A percentile compares a stretch with the other conserved stretches of the same genome.
Conservation (phyloP, 2,329 filamentous ascomycete genomes). For the Metarhizium brunneum region DNA sequence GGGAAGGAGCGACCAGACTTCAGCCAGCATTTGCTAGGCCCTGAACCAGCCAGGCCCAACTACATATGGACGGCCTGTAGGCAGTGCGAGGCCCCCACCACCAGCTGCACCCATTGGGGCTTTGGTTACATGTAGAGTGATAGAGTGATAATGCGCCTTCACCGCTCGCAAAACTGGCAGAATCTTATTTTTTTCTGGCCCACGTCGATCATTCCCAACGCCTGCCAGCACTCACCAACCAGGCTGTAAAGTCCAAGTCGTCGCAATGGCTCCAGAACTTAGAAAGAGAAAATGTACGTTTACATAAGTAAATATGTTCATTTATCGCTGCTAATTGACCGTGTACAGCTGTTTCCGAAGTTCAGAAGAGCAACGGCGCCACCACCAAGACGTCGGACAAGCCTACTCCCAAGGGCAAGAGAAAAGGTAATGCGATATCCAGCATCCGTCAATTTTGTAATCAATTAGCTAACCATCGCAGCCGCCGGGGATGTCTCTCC, state of each 20-base stretch:
- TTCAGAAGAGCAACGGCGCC: constrained; percentile 20
- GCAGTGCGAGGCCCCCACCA: background rate
- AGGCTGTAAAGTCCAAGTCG: constrained; percentile 6
- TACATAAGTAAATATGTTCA: background rate
- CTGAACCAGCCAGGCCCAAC: no score
- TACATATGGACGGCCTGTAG: no score
- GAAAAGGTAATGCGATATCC: constrained; percentile 15
- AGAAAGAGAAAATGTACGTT: constrained; percentile 27
- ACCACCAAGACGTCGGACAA: constrained; percentile 20
- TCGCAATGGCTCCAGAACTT: constrained; percentile 37
- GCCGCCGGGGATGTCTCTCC: constrained; percentile 24
- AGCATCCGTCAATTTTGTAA: constrained; percentile 11
- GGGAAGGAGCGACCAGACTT: no score
- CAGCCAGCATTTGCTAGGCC: no score
- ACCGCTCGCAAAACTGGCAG: constrained; percentile 26
- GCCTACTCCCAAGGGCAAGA: constrained; percentile 26
- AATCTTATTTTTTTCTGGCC: constrained; percentile 24
- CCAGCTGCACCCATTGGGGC: background rate
- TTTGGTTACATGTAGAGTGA: background rate
- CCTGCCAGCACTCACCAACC: background rate
- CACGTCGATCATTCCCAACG: constrained; percentile 1
- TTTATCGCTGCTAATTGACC: constrained; percentile 10
- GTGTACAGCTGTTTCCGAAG: constrained; percentile 16
- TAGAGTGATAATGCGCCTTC: constrained; percentile 15
- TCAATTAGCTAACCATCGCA: background rate